Conservation (phyloP, 768 basidiomycete species). For the Pleurotus cornucopiae region DNA sequence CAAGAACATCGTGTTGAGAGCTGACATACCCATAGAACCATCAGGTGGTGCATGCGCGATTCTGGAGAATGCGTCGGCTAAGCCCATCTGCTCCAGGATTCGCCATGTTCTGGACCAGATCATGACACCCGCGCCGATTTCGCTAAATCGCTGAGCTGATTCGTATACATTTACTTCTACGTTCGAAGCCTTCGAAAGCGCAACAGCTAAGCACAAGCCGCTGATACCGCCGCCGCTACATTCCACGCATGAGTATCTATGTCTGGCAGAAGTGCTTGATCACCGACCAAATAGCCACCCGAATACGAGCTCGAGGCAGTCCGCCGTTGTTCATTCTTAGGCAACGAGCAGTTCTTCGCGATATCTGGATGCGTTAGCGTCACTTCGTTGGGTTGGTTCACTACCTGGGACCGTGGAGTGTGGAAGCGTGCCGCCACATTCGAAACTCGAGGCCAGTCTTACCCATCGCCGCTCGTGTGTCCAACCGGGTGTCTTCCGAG, state of each 20-base stretch:
- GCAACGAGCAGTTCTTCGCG: too few relatives aligned
- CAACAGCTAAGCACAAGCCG: constrained; percentile 35
- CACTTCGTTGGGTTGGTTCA: too few relatives aligned
- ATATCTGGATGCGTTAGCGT: too few relatives aligned
- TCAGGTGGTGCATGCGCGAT: constrained; percentile 30
- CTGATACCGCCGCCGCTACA: constrained; percentile 35
- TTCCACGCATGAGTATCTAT: not conserved
- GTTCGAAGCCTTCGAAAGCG: constrained; percentile 31
- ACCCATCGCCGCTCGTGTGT: too few relatives aligned
- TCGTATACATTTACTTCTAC: constrained; percentile 44
- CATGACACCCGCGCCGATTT: constrained; percentile 46
- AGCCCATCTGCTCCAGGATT: constrained; percentile 37
- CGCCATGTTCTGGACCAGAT: constrained; percentile 45
- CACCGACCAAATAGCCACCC: constrained; percentile 31
- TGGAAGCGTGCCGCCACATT: too few relatives aligned
- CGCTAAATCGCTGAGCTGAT: constrained; percentile 39
- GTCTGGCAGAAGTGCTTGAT: not conserved
- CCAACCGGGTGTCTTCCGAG: too few relatives aligned
- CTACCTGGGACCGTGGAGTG: too few relatives aligned
- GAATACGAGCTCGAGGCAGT: constrained; percentile 8
- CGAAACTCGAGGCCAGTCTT: too few relatives aligned
- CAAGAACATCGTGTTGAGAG: not conserved
- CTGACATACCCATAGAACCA: constrained; percentile 22
- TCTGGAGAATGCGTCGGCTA: constrained; percentile 27
- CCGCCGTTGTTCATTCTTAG: too few relatives aligned